phyloP scores from a whole-genome alignment of 179 eudicot genomes.

The Silene coronaria region DNA sequence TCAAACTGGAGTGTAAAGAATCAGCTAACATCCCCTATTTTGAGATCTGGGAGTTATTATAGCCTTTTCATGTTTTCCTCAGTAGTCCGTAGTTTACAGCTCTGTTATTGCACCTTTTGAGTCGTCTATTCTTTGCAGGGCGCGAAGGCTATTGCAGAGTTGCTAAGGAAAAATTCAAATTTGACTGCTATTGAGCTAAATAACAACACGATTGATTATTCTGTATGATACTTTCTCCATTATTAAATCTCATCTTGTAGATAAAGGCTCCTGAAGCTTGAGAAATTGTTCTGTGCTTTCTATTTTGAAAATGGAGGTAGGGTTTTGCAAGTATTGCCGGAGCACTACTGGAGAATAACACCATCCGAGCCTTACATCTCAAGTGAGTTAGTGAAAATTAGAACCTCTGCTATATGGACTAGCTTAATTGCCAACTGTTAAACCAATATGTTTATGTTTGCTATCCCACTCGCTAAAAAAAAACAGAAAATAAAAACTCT shows the following conservation, averaged over 20 bases:
- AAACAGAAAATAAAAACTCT: background rate
- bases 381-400: conserved; percentile 50
- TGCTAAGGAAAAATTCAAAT: conserved; percentile 76
- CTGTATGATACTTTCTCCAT: conserved; percentile 53
- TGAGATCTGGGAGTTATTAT: background rate
- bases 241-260: conserved; percentile 19
- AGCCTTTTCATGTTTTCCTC: background rate
- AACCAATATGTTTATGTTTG: background rate
- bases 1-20: no score
- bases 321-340: conserved; percentile 96
- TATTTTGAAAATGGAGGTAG: conserved; percentile 71
- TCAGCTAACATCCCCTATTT: no score
- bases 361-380: conserved; percentile 51
- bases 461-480: background rate
- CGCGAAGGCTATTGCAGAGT: conserved; percentile 80
- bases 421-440: background rate
- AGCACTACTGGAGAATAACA: conserved; percentile 72
- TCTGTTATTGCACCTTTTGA: background rate
- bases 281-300: conserved; percentile 27
- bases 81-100: background rate
- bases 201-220: conserved; percentile 84
- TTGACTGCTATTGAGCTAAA: conserved; percentile 73
- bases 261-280: conserved; percentile 25
- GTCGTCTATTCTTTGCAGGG: conserved; percentile 49
- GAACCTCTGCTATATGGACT: conserved; percentile 3